Base-by-base conservation (phyloP, 2,329 filamentous ascomycete genomes). In the Cladorrhinum sp. region DNA sequence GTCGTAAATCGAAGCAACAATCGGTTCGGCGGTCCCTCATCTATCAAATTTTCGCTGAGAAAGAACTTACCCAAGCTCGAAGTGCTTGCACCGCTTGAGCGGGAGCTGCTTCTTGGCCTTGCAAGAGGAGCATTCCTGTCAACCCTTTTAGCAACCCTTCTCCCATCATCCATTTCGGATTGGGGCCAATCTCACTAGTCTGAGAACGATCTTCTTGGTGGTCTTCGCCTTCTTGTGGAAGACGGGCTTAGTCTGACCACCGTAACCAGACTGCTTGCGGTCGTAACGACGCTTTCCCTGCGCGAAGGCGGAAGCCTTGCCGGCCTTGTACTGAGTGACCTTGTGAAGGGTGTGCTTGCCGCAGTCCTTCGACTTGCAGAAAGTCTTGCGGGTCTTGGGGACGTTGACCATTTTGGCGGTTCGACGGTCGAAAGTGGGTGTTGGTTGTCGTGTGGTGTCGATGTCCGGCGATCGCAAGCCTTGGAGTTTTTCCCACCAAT, bases 141-240 rank as follows among this genome's bases (percentile, higher is more conserved):
- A 26, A 56, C 50, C 57, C 46, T 50, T 64, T 66, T 67, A 67
- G 64, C 62, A 26, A 60, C 58, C 24, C 46, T 48, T 55, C 48
- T 50, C 51, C 55, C 56, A 16, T 39, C 48, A 60, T 60, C 58
- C 57, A 14, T 18, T 28, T 48, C 36, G 18, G 10, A 30, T 28
- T 8, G 23, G 28, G 46, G 23, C 18, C 28, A 53, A 56, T 33
- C 67, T 64, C 62, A 69, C 67, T 81, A 99, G 84, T 85, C 95
- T 89, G 81, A 99, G 85, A 76, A 99, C 96, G 74, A 99, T 90
- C 90, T 99, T 99, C 91, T 99, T 99, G 79, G 95, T 99, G 73
- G 95, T 99, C 91, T 99, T 99, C 72, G 95, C 95, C 86, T 97
- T 98, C 90, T 98, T 99, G 91, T 98, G 95, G 91, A 98, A 99